These are phyloP conservation scores for Neophaeococcomyces aloes DNA, from an alignment of 2,329 filamentous ascomycete species.

Conservation along the genomic window DNA sequence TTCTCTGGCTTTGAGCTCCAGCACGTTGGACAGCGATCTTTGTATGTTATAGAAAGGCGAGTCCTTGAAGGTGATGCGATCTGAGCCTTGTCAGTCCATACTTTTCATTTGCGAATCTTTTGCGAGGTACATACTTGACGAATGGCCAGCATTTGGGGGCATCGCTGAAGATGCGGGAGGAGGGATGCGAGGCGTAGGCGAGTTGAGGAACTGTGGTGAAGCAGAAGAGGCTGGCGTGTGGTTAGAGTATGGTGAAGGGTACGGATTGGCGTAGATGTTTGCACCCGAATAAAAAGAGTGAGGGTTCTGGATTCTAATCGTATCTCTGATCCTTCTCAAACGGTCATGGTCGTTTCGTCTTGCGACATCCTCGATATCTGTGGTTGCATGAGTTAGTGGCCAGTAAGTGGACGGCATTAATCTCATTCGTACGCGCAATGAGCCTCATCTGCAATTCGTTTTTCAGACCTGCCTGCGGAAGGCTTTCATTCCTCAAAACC, in stretches of 20 bases:
- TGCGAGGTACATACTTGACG: conserved; percentile 10
- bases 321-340: conserved; percentile 14
- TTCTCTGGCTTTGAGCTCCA: conserved; percentile 58
- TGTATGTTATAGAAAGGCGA: conserved; percentile 78
- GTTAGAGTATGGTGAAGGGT: conserved; percentile 18
- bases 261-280: conserved; percentile 11
- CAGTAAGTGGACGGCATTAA: conserved; percentile 7
- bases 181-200: conserved; percentile 8
- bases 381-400: background rate
- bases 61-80: conserved; percentile 51
- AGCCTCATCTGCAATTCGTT: conserved; percentile 69
- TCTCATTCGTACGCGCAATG: conserved; percentile 55
- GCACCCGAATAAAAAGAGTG: background rate
- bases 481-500: conserved; percentile 63
- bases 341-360: conserved; percentile 12
- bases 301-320: conserved; percentile 12
- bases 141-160: conserved; percentile 6
- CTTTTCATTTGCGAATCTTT: background rate
- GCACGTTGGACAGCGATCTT: conserved; percentile 52
- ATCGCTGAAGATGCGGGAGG: conserved; percentile 11
- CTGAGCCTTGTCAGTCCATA: conserved; percentile 23
- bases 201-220: conserved; percentile 18
- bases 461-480: conserved; percentile 77
- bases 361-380: conserved; percentile 19
- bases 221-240: conserved; percentile 18